Conservation (phyloP, 352 stramenopile genomes). For the Phytophthora fragariaefolia region DNA sequence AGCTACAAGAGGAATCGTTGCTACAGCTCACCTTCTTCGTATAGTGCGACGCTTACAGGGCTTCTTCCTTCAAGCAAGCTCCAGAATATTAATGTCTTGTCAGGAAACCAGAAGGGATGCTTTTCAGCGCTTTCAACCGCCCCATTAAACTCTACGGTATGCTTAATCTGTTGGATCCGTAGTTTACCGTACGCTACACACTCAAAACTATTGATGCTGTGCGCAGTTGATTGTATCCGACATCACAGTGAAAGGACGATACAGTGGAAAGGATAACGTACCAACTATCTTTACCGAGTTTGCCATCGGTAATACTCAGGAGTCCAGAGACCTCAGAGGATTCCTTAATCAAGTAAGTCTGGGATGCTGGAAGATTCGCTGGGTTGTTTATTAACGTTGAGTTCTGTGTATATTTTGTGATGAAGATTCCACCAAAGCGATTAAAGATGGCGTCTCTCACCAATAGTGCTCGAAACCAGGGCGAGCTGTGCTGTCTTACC, state of each 20-base stretch:
- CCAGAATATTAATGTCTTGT: slow-evolving; percentile 47
- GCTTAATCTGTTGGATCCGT: too few species aligned
- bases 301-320: slow-evolving; percentile 41
- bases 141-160: slow-evolving; percentile 46
- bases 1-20: background rate
- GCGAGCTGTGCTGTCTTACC: slow-evolving; percentile 61
- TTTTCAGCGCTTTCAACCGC: slow-evolving; percentile 58
- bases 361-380: background rate
- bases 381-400: slow-evolving; percentile 1
- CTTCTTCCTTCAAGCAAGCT: slow-evolving; percentile 65
- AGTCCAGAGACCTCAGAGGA: slow-evolving; percentile 57
- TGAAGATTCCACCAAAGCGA: slow-evolving; percentile 49
- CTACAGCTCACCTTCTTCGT: slow-evolving; percentile 6
- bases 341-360: slow-evolving; percentile 42
- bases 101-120: slow-evolving; percentile 49
- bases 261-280: slow-evolving; percentile 57
- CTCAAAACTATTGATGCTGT: background rate
- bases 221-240: slow-evolving; percentile 58
- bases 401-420: slow-evolving; percentile 3
- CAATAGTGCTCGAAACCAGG: slow-evolving; percentile 39
- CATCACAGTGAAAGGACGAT: slow-evolving; percentile 60
- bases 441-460: slow-evolving; percentile 59
- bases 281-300: slow-evolving; percentile 69
- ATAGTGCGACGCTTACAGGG: slow-evolving; percentile 44
- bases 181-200: too few species aligned